Conservation (phyloP, 2,329 filamentous ascomycete species). For the Thelonectria rubi region DNA sequence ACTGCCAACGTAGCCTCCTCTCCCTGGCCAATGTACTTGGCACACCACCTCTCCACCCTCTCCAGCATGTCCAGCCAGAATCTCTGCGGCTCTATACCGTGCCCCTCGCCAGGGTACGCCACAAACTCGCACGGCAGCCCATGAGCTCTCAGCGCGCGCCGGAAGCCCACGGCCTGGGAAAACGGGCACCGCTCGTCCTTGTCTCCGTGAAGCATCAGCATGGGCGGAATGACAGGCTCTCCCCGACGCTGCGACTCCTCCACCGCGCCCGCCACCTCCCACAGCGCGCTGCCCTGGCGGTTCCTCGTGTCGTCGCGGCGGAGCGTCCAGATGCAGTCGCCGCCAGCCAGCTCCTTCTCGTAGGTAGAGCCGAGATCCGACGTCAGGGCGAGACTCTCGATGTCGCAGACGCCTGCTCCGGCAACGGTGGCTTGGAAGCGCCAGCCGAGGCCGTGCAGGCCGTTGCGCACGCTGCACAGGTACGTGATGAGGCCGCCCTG, state of each 20-base stretch:
- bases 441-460: constrained; percentile 46
- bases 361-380: constrained; percentile 31
- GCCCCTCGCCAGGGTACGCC: constrained; percentile 21
- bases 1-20: not conserved
- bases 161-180: constrained; percentile 23
- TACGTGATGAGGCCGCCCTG: constrained; percentile 52
- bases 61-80: constrained; percentile 34
- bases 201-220: constrained; percentile 30
- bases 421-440: constrained; percentile 48
- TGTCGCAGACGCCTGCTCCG: constrained; percentile 49
- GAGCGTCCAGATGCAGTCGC: constrained; percentile 23
- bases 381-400: constrained; percentile 48
- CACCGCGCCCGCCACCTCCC: constrained; percentile 22
- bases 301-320: constrained; percentile 20
- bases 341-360: constrained; percentile 25
- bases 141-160: constrained; percentile 21
- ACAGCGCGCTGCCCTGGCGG: constrained; percentile 28
- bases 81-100: constrained; percentile 16
- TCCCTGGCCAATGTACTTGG: constrained; percentile 20
- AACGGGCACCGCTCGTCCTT: constrained; percentile 31
- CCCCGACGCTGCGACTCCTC: not conserved
- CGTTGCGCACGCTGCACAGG: constrained; percentile 49
- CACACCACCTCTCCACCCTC: constrained; percentile 26
- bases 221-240: constrained; percentile 16
- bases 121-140: constrained; percentile 27